A percentile compares a stretch with the other conserved stretches of the same genome.
These are phyloP conservation scores for Baeospora myosura DNA, from an alignment of 1,284 basidiomycete species.

Conservation along the genomic window DNA sequence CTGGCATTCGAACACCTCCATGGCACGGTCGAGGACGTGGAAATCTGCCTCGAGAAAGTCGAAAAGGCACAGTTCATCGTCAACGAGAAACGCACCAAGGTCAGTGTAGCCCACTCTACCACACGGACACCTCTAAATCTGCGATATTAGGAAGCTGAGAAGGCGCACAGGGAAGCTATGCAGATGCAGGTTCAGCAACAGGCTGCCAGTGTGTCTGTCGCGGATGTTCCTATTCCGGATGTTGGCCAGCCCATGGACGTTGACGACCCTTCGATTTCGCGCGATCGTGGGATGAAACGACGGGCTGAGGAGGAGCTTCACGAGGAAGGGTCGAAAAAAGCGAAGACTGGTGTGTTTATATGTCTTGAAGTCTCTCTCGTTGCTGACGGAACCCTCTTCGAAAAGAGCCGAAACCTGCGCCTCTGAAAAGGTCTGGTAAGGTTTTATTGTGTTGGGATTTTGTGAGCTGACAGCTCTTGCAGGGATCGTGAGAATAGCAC, in stretches of 20 bases:
- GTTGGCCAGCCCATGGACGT: slow-evolving; percentile 45
- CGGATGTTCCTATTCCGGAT: slow-evolving; percentile 23
- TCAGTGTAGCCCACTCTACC: slow-evolving; percentile 18
- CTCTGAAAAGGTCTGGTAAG: slow-evolving; percentile 54
- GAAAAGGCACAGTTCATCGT: slow-evolving; percentile 60
- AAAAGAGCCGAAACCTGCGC: slow-evolving; percentile 36
- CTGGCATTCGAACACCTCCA: slow-evolving; percentile 78
- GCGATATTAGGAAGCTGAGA: slow-evolving; percentile 49
- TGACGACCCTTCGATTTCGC: slow-evolving; percentile 26
- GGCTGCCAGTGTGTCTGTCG: slow-evolving; percentile 26
- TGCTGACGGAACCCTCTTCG: background rate
- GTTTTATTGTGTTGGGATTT: background rate
- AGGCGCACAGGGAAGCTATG: slow-evolving; percentile 42
- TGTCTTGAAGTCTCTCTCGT: slow-evolving; percentile 1
- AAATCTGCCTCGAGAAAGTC: slow-evolving; percentile 62
- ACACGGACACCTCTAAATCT: slow-evolving; percentile 1
- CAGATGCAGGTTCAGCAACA: slow-evolving; percentile 46
- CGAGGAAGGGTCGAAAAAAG: slow-evolving; percentile 46
- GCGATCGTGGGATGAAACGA: slow-evolving; percentile 46
- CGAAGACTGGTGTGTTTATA: slow-evolving; percentile 44
- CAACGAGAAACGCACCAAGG: slow-evolving; percentile 61
- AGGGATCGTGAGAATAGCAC: slow-evolving; percentile 96
- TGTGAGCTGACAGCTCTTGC: slow-evolving; percentile 1
- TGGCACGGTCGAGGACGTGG: slow-evolving; percentile 66
- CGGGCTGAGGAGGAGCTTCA: slow-evolving; percentile 48